These are phyloP conservation scores for Wilhelminamyces savonicus DNA, from an alignment of 805 yeast species.

Conservation along the genomic window DNA sequence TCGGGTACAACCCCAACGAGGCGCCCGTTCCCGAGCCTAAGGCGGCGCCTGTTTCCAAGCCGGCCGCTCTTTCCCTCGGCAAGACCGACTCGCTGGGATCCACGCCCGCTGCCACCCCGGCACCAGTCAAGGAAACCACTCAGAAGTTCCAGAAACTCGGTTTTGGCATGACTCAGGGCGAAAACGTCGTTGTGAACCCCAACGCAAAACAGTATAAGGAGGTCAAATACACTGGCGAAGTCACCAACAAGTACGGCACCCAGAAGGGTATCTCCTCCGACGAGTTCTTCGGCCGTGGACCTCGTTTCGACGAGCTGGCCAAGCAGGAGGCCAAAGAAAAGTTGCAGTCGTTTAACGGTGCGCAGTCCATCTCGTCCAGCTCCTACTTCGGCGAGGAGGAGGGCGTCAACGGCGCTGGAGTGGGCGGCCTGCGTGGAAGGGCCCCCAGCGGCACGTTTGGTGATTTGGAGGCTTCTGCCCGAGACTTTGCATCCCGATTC, in stretches of 20 bases:
- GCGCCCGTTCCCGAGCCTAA: not conserved
- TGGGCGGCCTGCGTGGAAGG: no score
- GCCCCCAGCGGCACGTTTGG: conserved; percentile 18
- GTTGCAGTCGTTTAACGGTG: conserved; percentile 74
- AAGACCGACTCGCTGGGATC: conserved; percentile 1
- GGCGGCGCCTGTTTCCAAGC: not conserved
- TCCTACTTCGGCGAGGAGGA: conserved; percentile 89
- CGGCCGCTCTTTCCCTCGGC: no score
- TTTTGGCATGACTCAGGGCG: conserved; percentile 78
- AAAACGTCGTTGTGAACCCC: conserved; percentile 42
- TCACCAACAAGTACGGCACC: conserved; percentile 69
- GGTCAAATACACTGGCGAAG: conserved; percentile 67
- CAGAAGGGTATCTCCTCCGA: conserved; percentile 97
- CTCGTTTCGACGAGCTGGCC: conserved; percentile 66
- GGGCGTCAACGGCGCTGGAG: conserved; percentile 16
- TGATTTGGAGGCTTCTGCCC: conserved; percentile 52
- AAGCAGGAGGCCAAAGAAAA: conserved; percentile 78
- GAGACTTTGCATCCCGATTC: conserved; percentile 63
- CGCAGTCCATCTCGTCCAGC: conserved; percentile 85
- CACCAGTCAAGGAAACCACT: conserved; percentile 43
- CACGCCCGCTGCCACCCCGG: conserved; percentile 3
- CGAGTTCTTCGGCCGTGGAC: conserved; percentile 85
- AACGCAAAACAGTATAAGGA: conserved; percentile 41
- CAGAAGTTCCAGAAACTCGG: conserved; percentile 79
- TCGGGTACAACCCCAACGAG: conserved; percentile 44